Evolutionary conservation across 2,329 filamentous ascomycete genomes (phyloP), one percentile per base, ranked within the genome.

Genomic region (Verticillium longisporum): DNA sequence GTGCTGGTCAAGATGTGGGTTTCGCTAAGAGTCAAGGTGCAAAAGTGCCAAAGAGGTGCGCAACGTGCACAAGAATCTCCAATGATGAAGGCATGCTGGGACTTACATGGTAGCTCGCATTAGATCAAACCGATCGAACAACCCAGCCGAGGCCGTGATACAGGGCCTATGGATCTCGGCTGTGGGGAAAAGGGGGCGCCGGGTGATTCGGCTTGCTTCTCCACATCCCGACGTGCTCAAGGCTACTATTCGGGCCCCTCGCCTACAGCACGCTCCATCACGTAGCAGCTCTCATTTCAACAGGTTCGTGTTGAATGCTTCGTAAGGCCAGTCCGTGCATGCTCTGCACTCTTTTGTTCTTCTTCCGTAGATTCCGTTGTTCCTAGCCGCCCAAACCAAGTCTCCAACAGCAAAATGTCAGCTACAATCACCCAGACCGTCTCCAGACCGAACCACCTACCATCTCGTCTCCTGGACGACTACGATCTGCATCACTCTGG

Each of bases 401-500:
- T 26, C 26, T 60, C 55, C 50, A 36, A 61, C 33, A n/a, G 14
- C 15, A 45, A n/a, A 54, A 64, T 63, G 62, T 58, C 63, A 26
- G 56, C 58, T 13, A 59, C 57, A 56, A 78, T 75, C n/a, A 77
- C 76, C 34, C 77, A 75, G 34, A 68, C 71, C 61, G 77, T 75
- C 66, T 69, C 74, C 15, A 34, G 34, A 66, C 68, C 45, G 71
- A 15, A 70, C 62, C 73, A 74, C 61, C 68, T 70, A n/a, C 66
- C 75, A 15, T 68, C 68, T 14, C 67, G 73, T 18, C 63, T 72
- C 26, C 74, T 82, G 26, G 71, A 71, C 60, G 78, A 81, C 68
- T 81, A 81, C 68, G 75, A 79, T 36, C 70, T 81, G 54, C 75
- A 77, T 61, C 75, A 80, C 63, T 74, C 75, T 6, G 66, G 66